phyloP scores from a whole-genome alignment of 495 filamentous ascomycete genomes.

The Tuber borchii region DNA sequence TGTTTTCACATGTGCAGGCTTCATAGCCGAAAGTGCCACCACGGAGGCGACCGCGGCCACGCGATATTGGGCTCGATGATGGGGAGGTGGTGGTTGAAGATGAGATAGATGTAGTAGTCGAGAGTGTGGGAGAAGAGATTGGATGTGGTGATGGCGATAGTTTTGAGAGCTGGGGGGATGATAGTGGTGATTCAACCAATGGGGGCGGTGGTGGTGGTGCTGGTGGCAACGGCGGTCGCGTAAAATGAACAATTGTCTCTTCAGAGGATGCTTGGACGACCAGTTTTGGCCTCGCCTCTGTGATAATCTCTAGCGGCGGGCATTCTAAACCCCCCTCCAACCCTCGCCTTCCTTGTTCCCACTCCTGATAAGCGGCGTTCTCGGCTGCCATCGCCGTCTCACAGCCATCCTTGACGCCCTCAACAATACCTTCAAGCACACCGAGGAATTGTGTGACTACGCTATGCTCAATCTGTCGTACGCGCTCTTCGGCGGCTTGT shows the following conservation, averaged over 20 bases:
- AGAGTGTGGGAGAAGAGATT: neutral
- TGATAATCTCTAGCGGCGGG: neutral
- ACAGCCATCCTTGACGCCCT: conserved; percentile 14
- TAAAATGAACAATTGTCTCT: neutral
- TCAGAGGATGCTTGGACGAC: neutral
- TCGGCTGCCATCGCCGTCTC: conserved; percentile 4
- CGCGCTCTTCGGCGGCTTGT: conserved; percentile 6
- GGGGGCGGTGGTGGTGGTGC: neutral
- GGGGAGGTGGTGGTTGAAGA: neutral
- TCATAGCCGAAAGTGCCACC: neutral
- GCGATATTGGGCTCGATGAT: neutral
- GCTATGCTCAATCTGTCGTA: conserved; percentile 9
- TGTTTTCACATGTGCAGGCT: neutral
- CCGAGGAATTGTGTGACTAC: conserved; percentile 14
- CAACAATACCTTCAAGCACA: conserved; percentile 11
- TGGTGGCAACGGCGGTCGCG: neutral
- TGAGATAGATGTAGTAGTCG: neutral
- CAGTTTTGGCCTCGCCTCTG: neutral
- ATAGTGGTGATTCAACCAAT: neutral
- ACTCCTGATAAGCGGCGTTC: neutral
- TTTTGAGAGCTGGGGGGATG: neutral
- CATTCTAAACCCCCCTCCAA: neutral
- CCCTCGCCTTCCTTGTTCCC: neutral
- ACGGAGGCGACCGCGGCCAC: neutral
- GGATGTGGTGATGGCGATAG: neutral